phyloP scores from a whole-genome alignment of 2,329 filamentous ascomycete genomes.

The Blastomyces silverae region DNA sequence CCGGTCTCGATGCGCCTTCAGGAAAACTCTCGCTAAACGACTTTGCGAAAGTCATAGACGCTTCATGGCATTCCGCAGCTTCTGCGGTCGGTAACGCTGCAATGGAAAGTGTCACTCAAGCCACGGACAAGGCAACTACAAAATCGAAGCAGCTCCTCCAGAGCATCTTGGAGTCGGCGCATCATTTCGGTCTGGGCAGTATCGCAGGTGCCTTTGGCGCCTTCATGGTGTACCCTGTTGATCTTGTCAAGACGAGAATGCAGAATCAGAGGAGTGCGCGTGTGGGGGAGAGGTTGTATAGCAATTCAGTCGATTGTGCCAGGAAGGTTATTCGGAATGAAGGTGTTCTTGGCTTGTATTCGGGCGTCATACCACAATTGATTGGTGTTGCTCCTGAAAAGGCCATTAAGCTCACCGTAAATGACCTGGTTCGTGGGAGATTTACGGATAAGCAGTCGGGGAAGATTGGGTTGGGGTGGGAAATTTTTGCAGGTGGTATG shows the following conservation, averaged over 20 bases:
- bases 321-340: conserved; percentile 90
- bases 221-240: conserved; percentile 99
- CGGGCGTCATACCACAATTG: conserved; percentile 87
- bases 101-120: conserved; percentile 36
- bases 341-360: conserved; percentile 82
- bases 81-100: conserved; percentile 49
- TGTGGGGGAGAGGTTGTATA: conserved; percentile 84
- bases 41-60: conserved; percentile 91
- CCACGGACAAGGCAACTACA: conserved; percentile 49
- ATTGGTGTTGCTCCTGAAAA: conserved; percentile 99
- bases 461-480: conserved; percentile 61
- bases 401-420: conserved; percentile 98
- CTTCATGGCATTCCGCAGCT: conserved; percentile 69
- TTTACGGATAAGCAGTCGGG: conserved; percentile 68
- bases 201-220: conserved; percentile 93
- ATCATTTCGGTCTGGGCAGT: conserved; percentile 86
- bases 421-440: conserved; percentile 75
- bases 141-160: conserved; percentile 54
- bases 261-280: conserved; percentile 86
- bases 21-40: conserved; percentile 74
- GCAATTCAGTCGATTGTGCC: conserved; percentile 94
- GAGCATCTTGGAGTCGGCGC: conserved; percentile 65
- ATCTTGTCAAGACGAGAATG: conserved; percentile 96
- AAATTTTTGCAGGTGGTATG: conserved; percentile 79
- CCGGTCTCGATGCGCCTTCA: conserved; percentile 81